Evolutionary conservation across 441 rosid genomes (phyloP).

Genomic region (Aleurites moluccanus): DNA sequence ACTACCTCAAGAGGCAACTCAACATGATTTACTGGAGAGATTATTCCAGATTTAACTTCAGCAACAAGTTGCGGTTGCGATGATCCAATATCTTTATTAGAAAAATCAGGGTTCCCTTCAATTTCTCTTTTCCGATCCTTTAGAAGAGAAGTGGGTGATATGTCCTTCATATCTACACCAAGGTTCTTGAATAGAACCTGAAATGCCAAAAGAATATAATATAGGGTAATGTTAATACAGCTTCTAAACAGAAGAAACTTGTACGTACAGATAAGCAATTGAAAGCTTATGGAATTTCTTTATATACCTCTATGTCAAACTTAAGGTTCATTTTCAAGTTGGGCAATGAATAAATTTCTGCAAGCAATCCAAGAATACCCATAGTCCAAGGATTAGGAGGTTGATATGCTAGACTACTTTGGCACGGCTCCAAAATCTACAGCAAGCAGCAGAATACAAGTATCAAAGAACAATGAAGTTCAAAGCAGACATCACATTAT

Average conservation of each 20-base stretch:
- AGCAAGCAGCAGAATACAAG: constrained; percentile 16
- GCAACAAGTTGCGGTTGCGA: constrained; percentile 74
- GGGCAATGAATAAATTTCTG: constrained; percentile 96
- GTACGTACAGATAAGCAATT: not conserved
- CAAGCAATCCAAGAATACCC: constrained; percentile 94
- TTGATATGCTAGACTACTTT: constrained; percentile 89
- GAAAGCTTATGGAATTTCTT: not conserved
- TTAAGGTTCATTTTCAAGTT: constrained; percentile 99
- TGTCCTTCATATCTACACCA: constrained; percentile 91
- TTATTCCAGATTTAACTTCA: constrained; percentile 70
- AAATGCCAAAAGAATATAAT: constrained; percentile 18
- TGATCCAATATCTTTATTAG: constrained; percentile 83
- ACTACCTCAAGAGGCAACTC: constrained; percentile 84
- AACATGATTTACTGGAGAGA: constrained; percentile 54
- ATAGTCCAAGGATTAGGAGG: constrained; percentile 99
- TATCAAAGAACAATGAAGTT: constrained; percentile 14
- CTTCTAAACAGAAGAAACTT: not conserved
- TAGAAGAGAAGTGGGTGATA: constrained; percentile 84
- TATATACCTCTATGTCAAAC: constrained; percentile 95
- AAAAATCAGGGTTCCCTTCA: constrained; percentile 98
- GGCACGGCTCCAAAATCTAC: constrained; percentile 98
- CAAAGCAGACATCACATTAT: constrained; percentile 18
- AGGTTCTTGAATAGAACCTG: constrained; percentile 95
- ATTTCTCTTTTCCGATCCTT: constrained; percentile 93
- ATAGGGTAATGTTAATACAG: not conserved